These are phyloP conservation scores for Phlebiopsis gigantea DNA, from an alignment of 768 basidiomycete genomes.

Conservation along the genomic window DNA sequence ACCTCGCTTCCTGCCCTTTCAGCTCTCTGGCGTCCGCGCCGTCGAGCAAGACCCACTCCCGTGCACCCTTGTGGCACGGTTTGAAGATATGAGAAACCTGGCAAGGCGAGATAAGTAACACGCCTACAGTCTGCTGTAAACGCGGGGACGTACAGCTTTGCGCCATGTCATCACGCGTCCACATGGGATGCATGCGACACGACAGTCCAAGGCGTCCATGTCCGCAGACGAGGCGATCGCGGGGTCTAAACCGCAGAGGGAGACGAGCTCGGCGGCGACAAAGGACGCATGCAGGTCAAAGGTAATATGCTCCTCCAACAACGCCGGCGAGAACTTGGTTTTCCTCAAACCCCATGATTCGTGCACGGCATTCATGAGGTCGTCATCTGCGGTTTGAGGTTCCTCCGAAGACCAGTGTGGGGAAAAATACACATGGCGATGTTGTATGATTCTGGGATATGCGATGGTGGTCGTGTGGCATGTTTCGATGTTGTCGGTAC, in stretches of 20 bases:
- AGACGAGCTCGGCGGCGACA: not conserved
- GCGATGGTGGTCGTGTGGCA: not conserved
- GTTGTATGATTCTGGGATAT: not conserved
- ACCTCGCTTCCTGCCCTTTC: not conserved
- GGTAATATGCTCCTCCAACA: not conserved
- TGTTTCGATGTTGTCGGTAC: not conserved
- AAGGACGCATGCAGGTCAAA: conserved; percentile 1
- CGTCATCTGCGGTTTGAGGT: not conserved
- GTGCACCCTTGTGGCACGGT: not conserved
- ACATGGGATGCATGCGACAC: not conserved
- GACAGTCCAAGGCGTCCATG: not conserved
- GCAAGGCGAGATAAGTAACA: no score
- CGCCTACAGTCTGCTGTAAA: no score
- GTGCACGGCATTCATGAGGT: not conserved
- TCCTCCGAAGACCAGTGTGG: not conserved
- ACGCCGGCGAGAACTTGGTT: not conserved
- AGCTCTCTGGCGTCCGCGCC: not conserved
- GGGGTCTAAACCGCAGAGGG: not conserved
- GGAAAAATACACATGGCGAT: not conserved
- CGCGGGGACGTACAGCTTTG: not conserved
- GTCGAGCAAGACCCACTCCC: not conserved
- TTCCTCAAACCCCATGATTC: not conserved
- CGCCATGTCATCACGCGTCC: not conserved
- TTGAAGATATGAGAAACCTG: not conserved
- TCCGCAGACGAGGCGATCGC: not conserved